Evolutionary conservation across 2,329 filamentous ascomycete genomes (phyloP).

Genomic region (Pestalotiopsis fici): DNA sequence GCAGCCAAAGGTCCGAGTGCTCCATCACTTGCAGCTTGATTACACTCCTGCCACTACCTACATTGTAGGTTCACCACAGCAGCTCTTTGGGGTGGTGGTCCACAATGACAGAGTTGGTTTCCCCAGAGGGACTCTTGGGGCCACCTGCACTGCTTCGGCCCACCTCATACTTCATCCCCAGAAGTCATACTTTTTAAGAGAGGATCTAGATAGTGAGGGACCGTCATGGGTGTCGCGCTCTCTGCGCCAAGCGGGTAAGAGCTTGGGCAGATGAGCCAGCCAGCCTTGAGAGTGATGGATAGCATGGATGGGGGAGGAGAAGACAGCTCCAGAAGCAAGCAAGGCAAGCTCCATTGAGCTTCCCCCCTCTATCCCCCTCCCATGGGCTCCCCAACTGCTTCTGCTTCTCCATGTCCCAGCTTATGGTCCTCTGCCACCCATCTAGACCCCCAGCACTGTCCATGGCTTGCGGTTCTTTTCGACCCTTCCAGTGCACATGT

Average conservation of each 20-base stretch:
- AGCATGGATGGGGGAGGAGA: not conserved
- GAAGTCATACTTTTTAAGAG: conserved; percentile 14
- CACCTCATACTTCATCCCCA: not conserved
- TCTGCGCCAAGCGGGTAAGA: conserved; percentile 15
- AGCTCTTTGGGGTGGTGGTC: conserved; percentile 19
- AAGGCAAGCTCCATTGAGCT: conserved; percentile 17
- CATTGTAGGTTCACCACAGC: not conserved
- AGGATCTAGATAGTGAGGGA: conserved; percentile 13
- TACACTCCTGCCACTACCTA: too few species aligned
- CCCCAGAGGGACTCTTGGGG: conserved; percentile 7
- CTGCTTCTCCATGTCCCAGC: conserved; percentile 10
- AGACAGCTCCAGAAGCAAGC: conserved; percentile 10
- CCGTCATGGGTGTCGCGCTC: conserved; percentile 3
- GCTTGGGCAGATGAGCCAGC: not conserved
- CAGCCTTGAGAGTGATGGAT: not conserved
- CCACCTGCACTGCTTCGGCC: conserved; percentile 8
- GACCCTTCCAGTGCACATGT: conserved; percentile 11
- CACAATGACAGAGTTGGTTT: conserved; percentile 9
- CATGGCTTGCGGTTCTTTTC: conserved; percentile 24
- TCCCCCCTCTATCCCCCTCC: conserved; percentile 18
- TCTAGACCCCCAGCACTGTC: conserved; percentile 6
- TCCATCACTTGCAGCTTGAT: conserved; percentile 18
- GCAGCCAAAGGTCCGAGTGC: conserved; percentile 24
- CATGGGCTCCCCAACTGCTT: conserved; percentile 7
- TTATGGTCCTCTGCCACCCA: conserved; percentile 12